Conservation (phyloP, 345 rosid genomes). For the Populus euphratica region DNA sequence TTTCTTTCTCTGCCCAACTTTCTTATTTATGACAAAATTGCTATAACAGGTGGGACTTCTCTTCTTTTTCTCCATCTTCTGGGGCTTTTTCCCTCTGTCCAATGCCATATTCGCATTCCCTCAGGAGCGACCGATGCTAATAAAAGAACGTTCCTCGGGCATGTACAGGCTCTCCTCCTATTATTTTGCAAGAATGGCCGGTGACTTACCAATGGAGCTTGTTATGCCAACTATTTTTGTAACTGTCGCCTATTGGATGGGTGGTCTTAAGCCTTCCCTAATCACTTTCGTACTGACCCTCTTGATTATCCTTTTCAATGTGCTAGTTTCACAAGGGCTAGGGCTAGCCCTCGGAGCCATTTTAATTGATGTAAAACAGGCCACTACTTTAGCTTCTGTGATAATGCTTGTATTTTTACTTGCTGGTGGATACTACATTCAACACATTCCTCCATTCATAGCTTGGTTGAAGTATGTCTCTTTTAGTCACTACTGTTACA, state of each 20-base stretch:
- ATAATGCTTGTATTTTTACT: constrained; percentile 76
- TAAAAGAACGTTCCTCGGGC: constrained; percentile 80
- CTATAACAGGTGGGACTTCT: constrained; percentile 70
- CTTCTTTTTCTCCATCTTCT: constrained; percentile 87
- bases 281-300: constrained; percentile 64
- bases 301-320: constrained; percentile 60
- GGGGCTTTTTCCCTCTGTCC: constrained; percentile 90
- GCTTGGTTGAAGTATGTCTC: constrained; percentile 87
- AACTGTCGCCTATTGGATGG: constrained; percentile 88
- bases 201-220: constrained; percentile 96
- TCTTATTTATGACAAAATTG: background rate
- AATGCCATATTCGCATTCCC: constrained; percentile 83
- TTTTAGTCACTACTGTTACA: constrained; percentile 81
- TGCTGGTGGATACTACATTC: constrained; percentile 89
- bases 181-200: constrained; percentile 63
- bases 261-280: constrained; percentile 78
- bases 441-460: constrained; percentile 72
- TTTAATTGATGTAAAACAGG: constrained; percentile 77
- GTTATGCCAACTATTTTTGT: constrained; percentile 78
- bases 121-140: constrained; percentile 80
- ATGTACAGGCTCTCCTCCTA: constrained; percentile 91
- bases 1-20: background rate
- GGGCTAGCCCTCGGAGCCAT: constrained; percentile 87
- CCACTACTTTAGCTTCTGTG: constrained; percentile 76
- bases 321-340: constrained; percentile 77